Evolutionary conservation across 1,284 basidiomycete genomes (phyloP).

Genomic region (Laetiporus sulphureus): DNA sequence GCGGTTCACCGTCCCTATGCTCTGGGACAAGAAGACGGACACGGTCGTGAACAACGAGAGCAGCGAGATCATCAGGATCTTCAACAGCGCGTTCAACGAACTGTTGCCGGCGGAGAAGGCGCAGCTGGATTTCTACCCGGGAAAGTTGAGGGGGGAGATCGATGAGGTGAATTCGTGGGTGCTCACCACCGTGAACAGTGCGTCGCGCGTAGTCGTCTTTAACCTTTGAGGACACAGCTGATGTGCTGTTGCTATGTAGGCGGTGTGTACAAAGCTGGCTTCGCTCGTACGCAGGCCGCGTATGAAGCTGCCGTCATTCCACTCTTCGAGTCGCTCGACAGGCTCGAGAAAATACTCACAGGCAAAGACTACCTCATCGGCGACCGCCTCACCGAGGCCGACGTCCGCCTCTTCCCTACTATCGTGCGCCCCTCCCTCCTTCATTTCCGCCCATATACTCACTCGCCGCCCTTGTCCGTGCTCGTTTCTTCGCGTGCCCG

Average conservation of each 20-base stretch:
- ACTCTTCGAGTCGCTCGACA: slow-evolving; percentile 76
- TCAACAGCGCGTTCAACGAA: slow-evolving; percentile 82
- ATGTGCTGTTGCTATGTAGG: slow-evolving; percentile 33
- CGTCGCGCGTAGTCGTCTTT: slow-evolving; percentile 16
- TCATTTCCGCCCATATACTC: not conserved
- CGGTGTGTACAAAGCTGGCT: slow-evolving; percentile 87
- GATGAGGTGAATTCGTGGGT: slow-evolving; percentile 88
- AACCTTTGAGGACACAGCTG: not conserved
- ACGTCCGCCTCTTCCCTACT: slow-evolving; percentile 87
- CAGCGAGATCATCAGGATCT: slow-evolving; percentile 89
- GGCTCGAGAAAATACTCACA: slow-evolving; percentile 70
- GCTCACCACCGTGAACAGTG: slow-evolving; percentile 78
- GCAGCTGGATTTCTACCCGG: slow-evolving; percentile 23
- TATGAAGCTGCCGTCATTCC: slow-evolving; percentile 73
- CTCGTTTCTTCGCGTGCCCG: too few relatives aligned
- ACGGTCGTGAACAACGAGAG: slow-evolving; percentile 97
- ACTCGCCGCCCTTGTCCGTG: not conserved
- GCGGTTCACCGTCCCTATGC: slow-evolving; percentile 86
- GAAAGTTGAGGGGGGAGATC: slow-evolving; percentile 48
- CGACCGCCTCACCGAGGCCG: slow-evolving; percentile 82
- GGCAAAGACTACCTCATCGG: slow-evolving; percentile 85
- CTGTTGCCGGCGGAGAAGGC: slow-evolving; percentile 61
- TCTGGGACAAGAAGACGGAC: slow-evolving; percentile 89
- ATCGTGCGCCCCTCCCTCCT: slow-evolving; percentile 48
- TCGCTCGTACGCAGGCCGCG: slow-evolving; percentile 77